These are phyloP conservation scores for Antrodiella citrinella DNA, from an alignment of 768 basidiomycete species.

Conservation along the genomic window DNA sequence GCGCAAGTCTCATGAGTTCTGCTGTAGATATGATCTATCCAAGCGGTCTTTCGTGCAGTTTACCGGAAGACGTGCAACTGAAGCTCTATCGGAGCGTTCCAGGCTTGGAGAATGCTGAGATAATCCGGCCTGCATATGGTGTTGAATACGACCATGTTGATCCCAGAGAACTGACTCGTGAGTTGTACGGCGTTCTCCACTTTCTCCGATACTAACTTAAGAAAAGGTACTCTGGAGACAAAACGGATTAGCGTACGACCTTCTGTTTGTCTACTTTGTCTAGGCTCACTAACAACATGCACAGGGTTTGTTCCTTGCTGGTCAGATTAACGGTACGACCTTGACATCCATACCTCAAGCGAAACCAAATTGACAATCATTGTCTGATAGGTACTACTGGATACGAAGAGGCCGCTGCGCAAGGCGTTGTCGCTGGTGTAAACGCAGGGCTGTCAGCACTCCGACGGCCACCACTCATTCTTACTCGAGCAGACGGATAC, in stretches of 20 bases:
- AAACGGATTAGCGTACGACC: constrained; percentile 60
- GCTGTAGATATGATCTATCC: constrained; percentile 79
- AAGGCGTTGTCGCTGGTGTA: constrained; percentile 81
- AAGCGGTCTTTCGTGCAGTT: constrained; percentile 80
- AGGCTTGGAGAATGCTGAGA: constrained; percentile 77
- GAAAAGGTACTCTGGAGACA: constrained; percentile 72
- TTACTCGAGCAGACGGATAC: constrained; percentile 82
- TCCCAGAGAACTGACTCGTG: constrained; percentile 69
- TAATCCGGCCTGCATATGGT: constrained; percentile 83
- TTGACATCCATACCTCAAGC: constrained; percentile 25
- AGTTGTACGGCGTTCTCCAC: constrained; percentile 21
- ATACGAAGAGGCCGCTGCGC: constrained; percentile 91
- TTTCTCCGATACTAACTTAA: not conserved
- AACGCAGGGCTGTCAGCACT: constrained; percentile 75
- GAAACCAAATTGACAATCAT: too few species aligned
- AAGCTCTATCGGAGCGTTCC: constrained; percentile 77
- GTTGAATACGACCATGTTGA: constrained; percentile 92
- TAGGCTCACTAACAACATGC: not conserved
- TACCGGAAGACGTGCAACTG: constrained; percentile 82
- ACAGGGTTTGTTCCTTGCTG: constrained; percentile 82
- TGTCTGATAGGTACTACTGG: constrained; percentile 77
- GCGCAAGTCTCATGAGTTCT: not conserved
- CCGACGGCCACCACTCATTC: constrained; percentile 43
- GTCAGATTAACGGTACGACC: constrained; percentile 73
- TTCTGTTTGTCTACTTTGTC: not conserved